Conservation (phyloP, 2,329 filamentous ascomycete species). For the Cordyceps cicadae region DNA sequence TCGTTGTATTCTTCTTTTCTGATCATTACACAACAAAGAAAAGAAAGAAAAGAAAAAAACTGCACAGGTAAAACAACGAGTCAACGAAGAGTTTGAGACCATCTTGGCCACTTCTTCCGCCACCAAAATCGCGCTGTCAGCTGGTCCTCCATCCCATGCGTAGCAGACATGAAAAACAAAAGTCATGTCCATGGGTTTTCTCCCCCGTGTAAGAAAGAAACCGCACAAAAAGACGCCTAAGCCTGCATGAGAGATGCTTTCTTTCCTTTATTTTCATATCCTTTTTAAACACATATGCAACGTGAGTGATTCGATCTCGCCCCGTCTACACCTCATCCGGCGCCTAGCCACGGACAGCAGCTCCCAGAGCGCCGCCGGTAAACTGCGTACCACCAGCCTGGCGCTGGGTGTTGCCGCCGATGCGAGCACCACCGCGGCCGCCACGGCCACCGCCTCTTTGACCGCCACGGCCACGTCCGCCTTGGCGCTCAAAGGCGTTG, state of each 20-base stretch:
- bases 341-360: conserved; percentile 51
- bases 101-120: background rate
- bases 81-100: background rate
- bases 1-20: conserved; percentile 7
- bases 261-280: background rate
- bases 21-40: conserved; percentile 9
- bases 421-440: conserved; percentile 52
- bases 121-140: conserved; percentile 7
- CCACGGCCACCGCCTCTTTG: conserved; percentile 53
- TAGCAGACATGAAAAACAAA: conserved; percentile 10
- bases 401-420: conserved; percentile 51
- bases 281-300: conserved; percentile 10
- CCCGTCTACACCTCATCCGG: background rate
- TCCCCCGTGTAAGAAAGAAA: background rate
- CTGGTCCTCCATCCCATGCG: background rate
- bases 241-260: conserved; percentile 8
- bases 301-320: conserved; percentile 4
- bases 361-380: conserved; percentile 70
- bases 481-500: conserved; percentile 91
- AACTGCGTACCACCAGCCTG: conserved; percentile 70
- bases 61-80: background rate
- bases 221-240: conserved; percentile 9
- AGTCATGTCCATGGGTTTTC: background rate
- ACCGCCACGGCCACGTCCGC: conserved; percentile 65
- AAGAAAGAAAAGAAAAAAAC: background rate